phyloP scores from a whole-genome alignment of 1,139 yeast genomes.

The Citeromyces siamensis region DNA sequence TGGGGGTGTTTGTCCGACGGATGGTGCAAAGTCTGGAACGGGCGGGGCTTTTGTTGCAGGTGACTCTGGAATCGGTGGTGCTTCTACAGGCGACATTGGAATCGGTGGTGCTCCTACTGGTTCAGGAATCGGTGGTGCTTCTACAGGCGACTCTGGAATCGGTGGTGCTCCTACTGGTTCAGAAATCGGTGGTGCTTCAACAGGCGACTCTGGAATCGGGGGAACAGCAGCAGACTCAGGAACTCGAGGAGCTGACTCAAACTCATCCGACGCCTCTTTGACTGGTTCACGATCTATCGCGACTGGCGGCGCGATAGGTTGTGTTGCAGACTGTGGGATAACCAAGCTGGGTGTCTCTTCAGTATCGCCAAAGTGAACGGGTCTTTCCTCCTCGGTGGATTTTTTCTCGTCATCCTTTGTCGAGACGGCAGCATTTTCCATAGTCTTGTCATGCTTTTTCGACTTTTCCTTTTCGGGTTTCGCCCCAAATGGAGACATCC shows the following conservation, averaged over 20 bases:
- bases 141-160: neutral
- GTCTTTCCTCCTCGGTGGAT: neutral
- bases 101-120: conserved; percentile 5
- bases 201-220: neutral
- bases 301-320: conserved; percentile 8
- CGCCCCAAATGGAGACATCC: conserved; percentile 36
- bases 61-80: neutral
- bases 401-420: neutral
- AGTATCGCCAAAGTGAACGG: neutral
- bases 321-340: conserved; percentile 6
- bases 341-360: neutral
- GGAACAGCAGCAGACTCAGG: neutral
- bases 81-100: neutral
- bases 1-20: conserved; percentile 13
- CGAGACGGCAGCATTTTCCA: too few relatives aligned
- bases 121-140: conserved; percentile 4
- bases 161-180: neutral
- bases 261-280: neutral
- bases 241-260: neutral
- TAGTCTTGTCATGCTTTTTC: conserved; percentile 9
- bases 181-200: neutral
- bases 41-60: conserved; percentile 6
- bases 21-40: conserved; percentile 13
- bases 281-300: conserved; percentile 6
- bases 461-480: conserved; percentile 10